Base-by-base conservation (phyloP, 2,329 filamentous ascomycete genomes). In the Ilyonectria mors-panacis region DNA sequence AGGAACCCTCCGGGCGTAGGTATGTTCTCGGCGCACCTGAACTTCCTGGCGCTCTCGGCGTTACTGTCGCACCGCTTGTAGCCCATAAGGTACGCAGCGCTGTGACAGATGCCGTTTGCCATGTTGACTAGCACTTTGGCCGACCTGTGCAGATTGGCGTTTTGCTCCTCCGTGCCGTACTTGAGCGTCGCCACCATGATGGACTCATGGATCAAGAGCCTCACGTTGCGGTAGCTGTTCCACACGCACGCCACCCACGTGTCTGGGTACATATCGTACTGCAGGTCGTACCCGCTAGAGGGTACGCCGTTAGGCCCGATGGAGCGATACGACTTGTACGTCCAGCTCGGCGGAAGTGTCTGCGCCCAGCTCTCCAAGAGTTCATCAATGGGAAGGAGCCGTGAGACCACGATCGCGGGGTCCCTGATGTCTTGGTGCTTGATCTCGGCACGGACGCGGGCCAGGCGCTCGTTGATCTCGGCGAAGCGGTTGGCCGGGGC, bases 201-300 rank as follows among this genome's bases (percentile, higher is more conserved):
- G 3, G 70, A 65, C 58, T 74, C 70, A 12, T 74, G 71, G 17
- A 74, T 70, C 1, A 74, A 12, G 0, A 74, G 55, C 4, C 71
- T 48, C 1, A 69, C 53, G 2, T 66, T 72, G 12, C 70, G 65
- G 50, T 74, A 74, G 35, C 66, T 71, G 42, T 74, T 74, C 72
- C 72, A 74, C 1, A 70, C 48, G 28, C 59, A 66, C 5, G 71
- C 72, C 19, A 73, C 55, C 72, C 71, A 72, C 2, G 65, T 47
- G n/a, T 71, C 64, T 1, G 58, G 48, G 28, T 74, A 74, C 10
- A 59, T 59, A 8, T 74, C 68, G 6, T 65, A 53, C 37, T 74
- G 66, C 6, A 57, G 15, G 37, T 70, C 33, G 2, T 64, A 71
- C 10, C 53, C 28, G 6, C 59, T 63, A 1, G 54, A 70, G 12